Conservation (phyloP, 2,329 filamentous ascomycete species). For the Chaetomium sp. region DNA sequence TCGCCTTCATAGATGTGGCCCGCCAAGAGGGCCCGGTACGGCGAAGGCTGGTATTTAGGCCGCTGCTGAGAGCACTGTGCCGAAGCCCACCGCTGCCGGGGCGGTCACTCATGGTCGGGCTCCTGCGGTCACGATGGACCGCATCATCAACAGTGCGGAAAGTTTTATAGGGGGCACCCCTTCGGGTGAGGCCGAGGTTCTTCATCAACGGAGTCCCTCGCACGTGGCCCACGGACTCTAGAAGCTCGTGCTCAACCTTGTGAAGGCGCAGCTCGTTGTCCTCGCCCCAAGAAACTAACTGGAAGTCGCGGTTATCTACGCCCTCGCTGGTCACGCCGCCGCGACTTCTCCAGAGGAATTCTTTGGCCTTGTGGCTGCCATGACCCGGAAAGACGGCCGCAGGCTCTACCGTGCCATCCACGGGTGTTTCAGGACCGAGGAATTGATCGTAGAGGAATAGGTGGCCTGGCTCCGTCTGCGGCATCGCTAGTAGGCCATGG, state of each 20-base stretch:
- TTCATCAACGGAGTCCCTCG: constrained; percentile 67
- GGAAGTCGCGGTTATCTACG: constrained; percentile 85
- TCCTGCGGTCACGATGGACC: constrained; percentile 58
- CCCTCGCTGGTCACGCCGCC: constrained; percentile 67
- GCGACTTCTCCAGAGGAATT: constrained; percentile 85
- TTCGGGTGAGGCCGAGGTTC: constrained; percentile 73
- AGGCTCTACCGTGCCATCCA: constrained; percentile 51
- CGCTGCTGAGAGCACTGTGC: constrained; percentile 43
- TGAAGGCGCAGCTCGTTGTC: constrained; percentile 83
- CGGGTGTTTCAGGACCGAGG: constrained; percentile 48
- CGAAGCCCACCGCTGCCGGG: constrained; percentile 49
- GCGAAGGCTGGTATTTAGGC: constrained; percentile 45
- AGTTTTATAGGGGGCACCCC: constrained; percentile 81
- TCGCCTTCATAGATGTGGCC: constrained; percentile 62
- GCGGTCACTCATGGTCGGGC: constrained; percentile 63
- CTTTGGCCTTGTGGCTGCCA: constrained; percentile 73
- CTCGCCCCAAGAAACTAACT: constrained; percentile 89
- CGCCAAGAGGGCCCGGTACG: constrained; percentile 52
- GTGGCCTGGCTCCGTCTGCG: constrained; percentile 82
- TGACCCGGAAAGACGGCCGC: constrained; percentile 64
- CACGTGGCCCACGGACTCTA: constrained; percentile 71
- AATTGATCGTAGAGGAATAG: constrained; percentile 80
- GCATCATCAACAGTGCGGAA: constrained; percentile 73
- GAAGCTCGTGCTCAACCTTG: constrained; percentile 64
- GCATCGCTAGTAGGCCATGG: constrained; percentile 83